Evolutionary conservation across 176 grass and related monocot species (phyloP), one percentile per base, ranked within the genome.

Genomic region (Stipa capillata): DNA sequence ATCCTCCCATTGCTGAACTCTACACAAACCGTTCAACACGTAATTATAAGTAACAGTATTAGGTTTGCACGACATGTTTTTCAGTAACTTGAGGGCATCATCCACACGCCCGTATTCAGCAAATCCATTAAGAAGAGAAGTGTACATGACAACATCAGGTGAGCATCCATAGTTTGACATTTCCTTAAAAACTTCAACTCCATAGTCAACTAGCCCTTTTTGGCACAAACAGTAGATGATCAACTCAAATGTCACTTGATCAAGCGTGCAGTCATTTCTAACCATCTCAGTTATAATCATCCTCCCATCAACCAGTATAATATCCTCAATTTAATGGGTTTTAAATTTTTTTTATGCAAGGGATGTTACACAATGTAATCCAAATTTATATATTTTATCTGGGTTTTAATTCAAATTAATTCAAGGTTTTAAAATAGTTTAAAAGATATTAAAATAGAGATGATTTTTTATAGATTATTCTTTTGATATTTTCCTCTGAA

Each of bases 1-100:
- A 73, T 73, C 70, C 12, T 37, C 49, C 48, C 48, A 54, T 54
- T 3, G 31, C 48, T 73, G 48, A 24, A 29, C 70, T 73, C 70
- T 73, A 73, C 70, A 73, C 70, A 73, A 54, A 37, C 70, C 70
- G 48, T 73, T 73, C 49, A 73, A 73, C 20, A 37, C 51, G 16
- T 52, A 52, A 54, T 73, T 73, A 36, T 73, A 73, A 20, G 48
- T 73, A 73, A 73, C 29, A 37, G 33, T 24, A 73, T 73, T 54
- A 2, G 18, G 48, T 54, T 73, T 73, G 70, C 70, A 73, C 3
- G 70, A 24, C 49, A 73, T 54, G 48, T 6, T 54, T 23, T 54
- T 54, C 29, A 73, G 54, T 37, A 73, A 28, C n/a, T 13, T 8
- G 6, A 73, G 48, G 18, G 70, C 70, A 4, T 54, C 70, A 2